Conservation (phyloP, 1,284 basidiomycete genomes). For the Trichosporon asahii region DNA sequence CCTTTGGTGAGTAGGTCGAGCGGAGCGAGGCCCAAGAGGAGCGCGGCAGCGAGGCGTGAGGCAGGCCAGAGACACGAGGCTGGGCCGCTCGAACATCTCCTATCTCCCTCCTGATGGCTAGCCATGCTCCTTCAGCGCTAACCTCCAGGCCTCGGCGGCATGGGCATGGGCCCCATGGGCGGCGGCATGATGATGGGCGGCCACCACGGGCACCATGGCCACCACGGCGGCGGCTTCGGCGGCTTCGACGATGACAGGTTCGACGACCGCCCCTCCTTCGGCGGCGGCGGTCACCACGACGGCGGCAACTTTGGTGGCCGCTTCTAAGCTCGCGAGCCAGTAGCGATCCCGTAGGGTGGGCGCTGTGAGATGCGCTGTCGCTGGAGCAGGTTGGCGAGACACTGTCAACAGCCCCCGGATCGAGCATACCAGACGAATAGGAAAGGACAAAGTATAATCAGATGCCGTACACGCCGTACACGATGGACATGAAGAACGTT, state of each 20-base stretch:
- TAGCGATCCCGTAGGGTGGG: too few species aligned
- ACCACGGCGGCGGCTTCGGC: background rate
- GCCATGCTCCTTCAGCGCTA: too few species aligned
- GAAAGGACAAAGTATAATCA: background rate
- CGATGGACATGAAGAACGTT: background rate
- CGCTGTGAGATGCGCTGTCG: too few species aligned
- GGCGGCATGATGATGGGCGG: slow-evolving; percentile 4
- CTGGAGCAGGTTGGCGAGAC: too few species aligned
- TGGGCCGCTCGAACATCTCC: too few species aligned
- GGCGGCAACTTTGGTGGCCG: background rate
- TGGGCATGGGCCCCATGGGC: slow-evolving; percentile 8
- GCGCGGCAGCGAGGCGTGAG: too few species aligned
- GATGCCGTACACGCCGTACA: background rate
- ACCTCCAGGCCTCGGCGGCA: background rate
- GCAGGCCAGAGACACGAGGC: too few species aligned
- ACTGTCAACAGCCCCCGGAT: too few species aligned
- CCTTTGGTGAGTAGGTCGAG: slow-evolving; percentile 8
- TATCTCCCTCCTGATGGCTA: too few species aligned
- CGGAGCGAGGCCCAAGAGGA: background rate
- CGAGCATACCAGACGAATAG: too few species aligned
- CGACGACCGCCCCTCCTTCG: slow-evolving; percentile 1
- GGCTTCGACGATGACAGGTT: background rate
- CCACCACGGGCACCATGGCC: background rate
- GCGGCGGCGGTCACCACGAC: background rate
- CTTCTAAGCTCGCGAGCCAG: background rate